Percentiles rank a stretch among this genome's conserved stretches.
phyloP scores from a whole-genome alignment of 2,329 filamentous ascomycete species.

The Hymenoscyphus fraxineus region DNA sequence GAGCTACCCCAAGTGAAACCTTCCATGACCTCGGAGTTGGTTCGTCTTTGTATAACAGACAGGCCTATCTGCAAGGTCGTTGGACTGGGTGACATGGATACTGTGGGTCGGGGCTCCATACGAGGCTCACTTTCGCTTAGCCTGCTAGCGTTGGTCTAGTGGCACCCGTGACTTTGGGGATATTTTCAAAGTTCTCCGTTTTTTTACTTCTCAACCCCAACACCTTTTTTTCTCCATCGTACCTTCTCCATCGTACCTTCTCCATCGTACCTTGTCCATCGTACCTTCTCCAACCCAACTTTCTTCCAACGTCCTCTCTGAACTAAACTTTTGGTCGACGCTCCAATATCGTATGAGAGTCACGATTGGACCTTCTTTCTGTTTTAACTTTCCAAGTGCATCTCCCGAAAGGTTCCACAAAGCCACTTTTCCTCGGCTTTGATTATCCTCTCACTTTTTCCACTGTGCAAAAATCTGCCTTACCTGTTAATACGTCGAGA shows the following conservation, averaged over 20 bases:
- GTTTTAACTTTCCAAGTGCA: background rate
- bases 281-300: background rate
- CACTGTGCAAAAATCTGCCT: background rate
- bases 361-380: background rate
- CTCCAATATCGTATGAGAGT: background rate
- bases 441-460: background rate
- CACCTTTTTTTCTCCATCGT: no score
- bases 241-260: conserved; percentile 1
- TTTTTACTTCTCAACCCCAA: background rate
- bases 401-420: background rate
- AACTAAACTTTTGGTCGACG: background rate
- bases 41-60: background rate
- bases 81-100: background rate
- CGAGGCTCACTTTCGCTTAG: background rate
- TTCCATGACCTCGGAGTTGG: background rate
- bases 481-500: background rate
- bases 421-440: background rate
- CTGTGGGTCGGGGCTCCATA: background rate
- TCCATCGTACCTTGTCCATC: background rate
- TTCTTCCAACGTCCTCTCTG: background rate
- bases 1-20: background rate
- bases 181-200: conserved; percentile 1
- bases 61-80: background rate
- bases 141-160: conserved; percentile 5
- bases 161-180: background rate